These are phyloP conservation scores for Plasmodium adleri DNA, from an alignment of 169 alveolate genomes.

Conservation along the genomic window DNA sequence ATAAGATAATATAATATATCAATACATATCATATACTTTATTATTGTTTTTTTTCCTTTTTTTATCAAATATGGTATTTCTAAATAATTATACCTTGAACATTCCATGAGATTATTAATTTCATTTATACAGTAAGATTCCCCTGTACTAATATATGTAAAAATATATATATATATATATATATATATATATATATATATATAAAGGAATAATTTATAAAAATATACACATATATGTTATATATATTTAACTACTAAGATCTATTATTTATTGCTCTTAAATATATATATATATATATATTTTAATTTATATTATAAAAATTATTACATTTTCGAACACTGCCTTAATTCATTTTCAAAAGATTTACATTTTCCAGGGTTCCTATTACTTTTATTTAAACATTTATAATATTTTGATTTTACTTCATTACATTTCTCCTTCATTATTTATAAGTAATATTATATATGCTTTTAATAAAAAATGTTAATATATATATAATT, in stretches of 20 bases:
- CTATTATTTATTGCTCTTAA: background rate
- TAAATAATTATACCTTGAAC: constrained; percentile 80
- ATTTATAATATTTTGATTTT: constrained; percentile 67
- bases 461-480: background rate
- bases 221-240: background rate
- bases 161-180: constrained; percentile 11
- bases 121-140: constrained; percentile 83
- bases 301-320: background rate
- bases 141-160: constrained; percentile 40
- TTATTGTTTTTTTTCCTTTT: background rate
- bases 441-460: constrained; percentile 25
- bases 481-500: too few relatives aligned
- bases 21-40: background rate
- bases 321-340: constrained; percentile 71
- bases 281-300: constrained; percentile 4
- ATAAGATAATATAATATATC: too few relatives aligned
- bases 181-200: constrained; percentile 17
- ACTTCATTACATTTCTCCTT: constrained; percentile 70
- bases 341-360: constrained; percentile 71
- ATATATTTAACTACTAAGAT: background rate
- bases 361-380: constrained; percentile 45
- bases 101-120: constrained; percentile 77
- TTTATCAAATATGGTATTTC: background rate
- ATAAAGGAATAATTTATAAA: background rate
- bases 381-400: constrained; percentile 72